Evolutionary conservation across 75 land plant genomes (phyloP), one percentile per base, ranked within the genome.

Genomic region (Chamaecyparis obtusa): DNA sequence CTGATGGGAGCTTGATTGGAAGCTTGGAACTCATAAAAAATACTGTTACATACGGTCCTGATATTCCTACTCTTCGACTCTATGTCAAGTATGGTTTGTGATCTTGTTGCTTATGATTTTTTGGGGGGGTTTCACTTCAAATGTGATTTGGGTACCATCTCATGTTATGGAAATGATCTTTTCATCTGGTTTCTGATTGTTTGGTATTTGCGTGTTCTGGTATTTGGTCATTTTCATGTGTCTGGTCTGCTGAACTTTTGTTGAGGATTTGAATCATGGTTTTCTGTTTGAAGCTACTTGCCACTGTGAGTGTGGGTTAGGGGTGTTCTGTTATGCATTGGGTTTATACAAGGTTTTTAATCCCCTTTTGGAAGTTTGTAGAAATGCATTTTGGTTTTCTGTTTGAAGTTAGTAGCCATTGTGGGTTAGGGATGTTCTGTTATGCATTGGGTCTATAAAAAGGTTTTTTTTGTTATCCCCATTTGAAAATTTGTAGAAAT

Each of bases 1-100:
- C 85, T 32, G 41, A 89, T 83, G 88, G 90, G 72, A 82, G 88
- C 13, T 13, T 89, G 9, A 51, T 82, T 16, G 90, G 90, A 14
- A 54, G 49, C 80, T 76, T 89, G 39, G 72, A 89, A 33, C 67
- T 89, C 44, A 86, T 86, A 77, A 7, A 72, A 79, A 72, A 35
- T 24, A 82, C 88, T 14, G 14, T 55, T 15, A 87, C 78, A 36
- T 89, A 86, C 72, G 90, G 90, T 37, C 88, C 94, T 78, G 95
- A 94, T 84, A 92, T 94, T 71, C 86, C 91, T 10, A 60, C 67
- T 74, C 84, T 94, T 86, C 89, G 87, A 76, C 94, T 94, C 75
- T 92, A 67, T 88, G 94, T 94, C 91, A 92, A 94, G 95, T 94
- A 88, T 39, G 17, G 30, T 37, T 79, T 36, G 41, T 3, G 44